Evolutionary conservation across 352 stramenopile genomes (phyloP).

Genomic region (Discostella stelligera): DNA sequence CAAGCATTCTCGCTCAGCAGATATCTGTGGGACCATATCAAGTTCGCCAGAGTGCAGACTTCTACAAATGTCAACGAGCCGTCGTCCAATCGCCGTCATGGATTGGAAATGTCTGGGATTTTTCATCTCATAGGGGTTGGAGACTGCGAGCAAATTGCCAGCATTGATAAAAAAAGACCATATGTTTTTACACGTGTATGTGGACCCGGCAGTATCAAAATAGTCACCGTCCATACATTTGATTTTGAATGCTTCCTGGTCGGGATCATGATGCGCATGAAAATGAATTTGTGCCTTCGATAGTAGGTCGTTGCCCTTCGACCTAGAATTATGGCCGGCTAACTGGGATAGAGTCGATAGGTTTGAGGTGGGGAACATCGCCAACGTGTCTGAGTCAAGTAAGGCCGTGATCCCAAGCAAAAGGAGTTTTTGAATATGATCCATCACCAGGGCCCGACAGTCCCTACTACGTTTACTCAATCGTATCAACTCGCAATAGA

Average conservation of each 20-base stretch:
- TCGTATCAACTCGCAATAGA: slow-evolving; percentile 36
- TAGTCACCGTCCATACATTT: slow-evolving; percentile 12
- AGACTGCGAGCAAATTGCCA: slow-evolving; percentile 22
- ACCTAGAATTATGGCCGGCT: slow-evolving; percentile 26
- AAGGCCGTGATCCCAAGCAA: slow-evolving; percentile 12
- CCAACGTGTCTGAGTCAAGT: slow-evolving; percentile 39
- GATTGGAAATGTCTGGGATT: not conserved
- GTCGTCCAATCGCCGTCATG: slow-evolving; percentile 18
- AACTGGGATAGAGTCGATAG: slow-evolving; percentile 9
- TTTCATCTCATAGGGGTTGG: slow-evolving; percentile 9
- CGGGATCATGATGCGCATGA: slow-evolving; percentile 12
- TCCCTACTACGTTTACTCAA: slow-evolving; percentile 10
- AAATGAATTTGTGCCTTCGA: slow-evolving; percentile 13
- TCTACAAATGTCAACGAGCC: slow-evolving; percentile 9
- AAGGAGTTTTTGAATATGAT: slow-evolving; percentile 24
- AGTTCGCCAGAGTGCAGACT: slow-evolving; percentile 18
- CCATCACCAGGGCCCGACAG: slow-evolving; percentile 17
- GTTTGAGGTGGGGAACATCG: slow-evolving; percentile 32
- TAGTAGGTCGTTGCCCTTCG: slow-evolving; percentile 22
- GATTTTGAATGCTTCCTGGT: slow-evolving; percentile 32
- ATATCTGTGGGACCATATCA: slow-evolving; percentile 19
- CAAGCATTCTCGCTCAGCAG: slow-evolving; percentile 44
- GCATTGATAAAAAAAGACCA: slow-evolving; percentile 42
- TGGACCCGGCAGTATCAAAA: slow-evolving; percentile 23
- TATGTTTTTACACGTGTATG: slow-evolving; percentile 34